Evolutionary conservation across 768 basidiomycete genomes (phyloP).

Genomic region (Russula ochroleuca): DNA sequence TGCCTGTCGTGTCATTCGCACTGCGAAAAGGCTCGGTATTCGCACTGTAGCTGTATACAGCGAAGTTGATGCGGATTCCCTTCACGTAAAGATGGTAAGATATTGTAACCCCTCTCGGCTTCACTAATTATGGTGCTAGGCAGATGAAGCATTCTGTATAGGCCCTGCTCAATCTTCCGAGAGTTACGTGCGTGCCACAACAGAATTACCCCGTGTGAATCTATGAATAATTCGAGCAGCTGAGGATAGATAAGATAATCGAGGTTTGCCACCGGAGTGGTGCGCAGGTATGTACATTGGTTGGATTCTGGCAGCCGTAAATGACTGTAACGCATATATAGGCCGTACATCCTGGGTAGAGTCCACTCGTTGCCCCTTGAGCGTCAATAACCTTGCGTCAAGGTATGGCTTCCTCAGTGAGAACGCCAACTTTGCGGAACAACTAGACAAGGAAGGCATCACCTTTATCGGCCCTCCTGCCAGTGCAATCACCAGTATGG

Average conservation of each 20-base stretch:
- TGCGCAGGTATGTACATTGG: conserved; percentile 59
- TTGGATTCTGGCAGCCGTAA: neutral
- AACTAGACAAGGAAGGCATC: conserved; percentile 71
- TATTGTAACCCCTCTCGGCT: neutral
- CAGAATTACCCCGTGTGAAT: neutral
- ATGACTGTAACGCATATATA: conserved; percentile 31
- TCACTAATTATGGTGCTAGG: conserved; percentile 34
- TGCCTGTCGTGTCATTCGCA: conserved; percentile 90
- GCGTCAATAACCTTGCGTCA: neutral
- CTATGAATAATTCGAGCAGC: conserved; percentile 39
- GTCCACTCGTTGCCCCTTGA: neutral
- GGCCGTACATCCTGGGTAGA: conserved; percentile 90
- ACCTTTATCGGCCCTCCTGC: conserved; percentile 90
- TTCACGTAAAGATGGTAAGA: conserved; percentile 77
- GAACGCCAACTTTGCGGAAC: conserved; percentile 76
- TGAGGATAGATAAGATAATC: conserved; percentile 84
- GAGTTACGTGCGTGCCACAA: conserved; percentile 69
- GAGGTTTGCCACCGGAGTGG: conserved; percentile 76
- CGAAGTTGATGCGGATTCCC: conserved; percentile 72
- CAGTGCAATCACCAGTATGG: conserved; percentile 88
- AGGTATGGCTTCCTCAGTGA: conserved; percentile 92
- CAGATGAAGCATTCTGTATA: conserved; percentile 61
- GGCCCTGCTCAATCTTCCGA: conserved; percentile 86
- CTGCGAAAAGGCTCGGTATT: conserved; percentile 82
- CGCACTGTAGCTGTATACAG: conserved; percentile 91